Percentiles rank a stretch among this genome's conserved stretches.
These are phyloP conservation scores for Ammopiptanthus mongolicus DNA, from an alignment of 306 rosid genomes.

Conservation along the genomic window DNA sequence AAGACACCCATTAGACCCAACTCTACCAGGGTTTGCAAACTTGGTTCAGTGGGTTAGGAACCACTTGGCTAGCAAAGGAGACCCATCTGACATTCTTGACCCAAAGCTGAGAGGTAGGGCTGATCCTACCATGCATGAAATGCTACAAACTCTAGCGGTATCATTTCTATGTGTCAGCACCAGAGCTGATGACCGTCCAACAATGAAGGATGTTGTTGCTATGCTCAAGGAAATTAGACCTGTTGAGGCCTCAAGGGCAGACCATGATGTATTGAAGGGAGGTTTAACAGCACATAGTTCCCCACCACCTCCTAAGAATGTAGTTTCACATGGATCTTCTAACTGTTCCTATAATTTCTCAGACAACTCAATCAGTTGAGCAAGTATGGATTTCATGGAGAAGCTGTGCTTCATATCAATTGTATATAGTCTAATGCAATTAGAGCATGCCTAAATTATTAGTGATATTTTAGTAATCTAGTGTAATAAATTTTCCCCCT, in stretches of 20 bases:
- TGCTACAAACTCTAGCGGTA: conserved; percentile 87
- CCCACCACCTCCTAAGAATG: conserved; percentile 47
- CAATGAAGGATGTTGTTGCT: conserved; percentile 86
- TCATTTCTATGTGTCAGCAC: conserved; percentile 65
- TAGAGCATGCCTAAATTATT: conserved; percentile 16
- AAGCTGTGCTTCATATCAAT: conserved; percentile 9
- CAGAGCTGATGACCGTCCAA: conserved; percentile 57
- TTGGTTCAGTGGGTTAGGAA: conserved; percentile 91
- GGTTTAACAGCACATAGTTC: conserved; percentile 33
- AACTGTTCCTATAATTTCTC: conserved; percentile 73
- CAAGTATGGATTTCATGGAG: conserved; percentile 11
- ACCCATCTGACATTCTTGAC: conserved; percentile 67
- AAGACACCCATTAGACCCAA: conserved; percentile 92
- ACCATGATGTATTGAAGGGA: conserved; percentile 38
- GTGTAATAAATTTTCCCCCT: neutral
- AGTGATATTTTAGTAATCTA: conserved; percentile 23
- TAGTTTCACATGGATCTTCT: conserved; percentile 58
- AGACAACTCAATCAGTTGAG: conserved; percentile 47
- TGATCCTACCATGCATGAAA: conserved; percentile 80
- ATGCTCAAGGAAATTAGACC: conserved; percentile 86
- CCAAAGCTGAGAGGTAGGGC: conserved; percentile 71
- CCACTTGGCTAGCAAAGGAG: conserved; percentile 52
- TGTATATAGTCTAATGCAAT: conserved; percentile 37
- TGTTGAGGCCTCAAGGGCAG: conserved; percentile 40
- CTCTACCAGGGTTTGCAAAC: conserved; percentile 65